A percentile compares a stretch with the other conserved stretches of the same genome.
Conservation (phyloP, 2,329 filamentous ascomycete species). For the Scedosporium dehoogii region DNA sequence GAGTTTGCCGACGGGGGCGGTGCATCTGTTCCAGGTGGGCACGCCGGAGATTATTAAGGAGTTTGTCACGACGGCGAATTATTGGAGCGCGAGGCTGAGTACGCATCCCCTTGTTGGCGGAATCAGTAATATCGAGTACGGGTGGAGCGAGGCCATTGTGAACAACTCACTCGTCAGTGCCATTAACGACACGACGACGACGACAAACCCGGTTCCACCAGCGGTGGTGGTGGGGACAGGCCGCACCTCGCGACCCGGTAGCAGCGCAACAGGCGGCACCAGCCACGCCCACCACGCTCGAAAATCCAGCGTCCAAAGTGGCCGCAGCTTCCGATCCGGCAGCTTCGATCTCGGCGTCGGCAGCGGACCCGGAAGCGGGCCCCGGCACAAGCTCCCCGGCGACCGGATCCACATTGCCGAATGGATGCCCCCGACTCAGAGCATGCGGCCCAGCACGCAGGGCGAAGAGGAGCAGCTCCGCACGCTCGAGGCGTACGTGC, state of each 20-base stretch:
- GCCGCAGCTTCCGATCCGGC: constrained; percentile 37
- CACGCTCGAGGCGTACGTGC: constrained; percentile 68
- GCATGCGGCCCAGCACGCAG: constrained; percentile 73
- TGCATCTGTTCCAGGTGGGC: constrained; percentile 96
- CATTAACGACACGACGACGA: constrained; percentile 30
- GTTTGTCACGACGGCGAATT: constrained; percentile 90
- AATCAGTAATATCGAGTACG: constrained; percentile 94
- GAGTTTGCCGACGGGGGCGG: constrained; percentile 81
- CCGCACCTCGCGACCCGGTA: constrained; percentile 37
- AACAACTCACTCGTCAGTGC: constrained; percentile 41
- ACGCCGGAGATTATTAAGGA: constrained; percentile 91
- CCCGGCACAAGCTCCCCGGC: constrained; percentile 58
- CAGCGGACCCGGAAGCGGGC: constrained; percentile 30
- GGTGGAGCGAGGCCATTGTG: constrained; percentile 83
- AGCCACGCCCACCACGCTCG: constrained; percentile 16
- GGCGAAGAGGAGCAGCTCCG: constrained; percentile 73
- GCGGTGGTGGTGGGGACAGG: constrained; percentile 8
- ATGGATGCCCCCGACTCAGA: constrained; percentile 83
- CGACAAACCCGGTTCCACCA: constrained; percentile 12
- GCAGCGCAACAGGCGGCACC: constrained; percentile 27
- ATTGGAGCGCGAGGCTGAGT: constrained; percentile 91
- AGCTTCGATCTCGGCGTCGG: constrained; percentile 50
- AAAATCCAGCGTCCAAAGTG: constrained; percentile 37
- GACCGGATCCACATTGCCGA: constrained; percentile 78
- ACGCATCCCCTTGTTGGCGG: constrained; percentile 89